phyloP scores from a whole-genome alignment of 345 rosid species.

The Anastatica hierochuntica region DNA sequence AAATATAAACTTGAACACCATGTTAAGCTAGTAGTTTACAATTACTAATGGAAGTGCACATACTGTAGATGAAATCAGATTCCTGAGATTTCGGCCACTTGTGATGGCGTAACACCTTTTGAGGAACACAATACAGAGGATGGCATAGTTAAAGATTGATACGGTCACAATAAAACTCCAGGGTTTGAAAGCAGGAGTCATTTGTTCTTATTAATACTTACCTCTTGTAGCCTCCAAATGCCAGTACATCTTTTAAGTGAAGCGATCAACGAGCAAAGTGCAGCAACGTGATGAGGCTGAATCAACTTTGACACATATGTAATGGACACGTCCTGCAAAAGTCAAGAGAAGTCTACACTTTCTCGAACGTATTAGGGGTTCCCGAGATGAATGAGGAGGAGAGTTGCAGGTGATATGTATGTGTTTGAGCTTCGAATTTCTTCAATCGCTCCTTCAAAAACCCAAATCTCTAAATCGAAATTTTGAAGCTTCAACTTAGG shows the following conservation, averaged over 20 bases:
- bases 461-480: no score
- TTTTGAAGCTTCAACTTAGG: no score
- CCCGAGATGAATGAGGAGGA: no score
- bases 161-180: background rate
- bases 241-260: constrained; percentile 72
- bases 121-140: constrained; percentile 11
- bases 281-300: constrained; percentile 39
- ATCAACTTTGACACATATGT: constrained; percentile 39
- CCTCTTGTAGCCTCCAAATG: constrained; percentile 85
- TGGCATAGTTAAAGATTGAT: constrained; percentile 1
- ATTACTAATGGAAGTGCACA: no score
- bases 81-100: constrained; percentile 80
- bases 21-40: no score
- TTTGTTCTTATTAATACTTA: constrained; percentile 18
- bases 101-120: constrained; percentile 59
- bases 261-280: constrained; percentile 55
- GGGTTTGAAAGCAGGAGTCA: background rate
- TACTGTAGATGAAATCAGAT: constrained; percentile 70
- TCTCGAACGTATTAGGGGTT: no score
- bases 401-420: no score
- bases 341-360: no score
- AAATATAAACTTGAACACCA: no score
- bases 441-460: no score
- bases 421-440: no score
- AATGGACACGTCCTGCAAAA: constrained; percentile 59